Evolutionary conservation across 2,329 filamentous ascomycete species (phyloP).

Genomic region (Orbilia quercus): DNA sequence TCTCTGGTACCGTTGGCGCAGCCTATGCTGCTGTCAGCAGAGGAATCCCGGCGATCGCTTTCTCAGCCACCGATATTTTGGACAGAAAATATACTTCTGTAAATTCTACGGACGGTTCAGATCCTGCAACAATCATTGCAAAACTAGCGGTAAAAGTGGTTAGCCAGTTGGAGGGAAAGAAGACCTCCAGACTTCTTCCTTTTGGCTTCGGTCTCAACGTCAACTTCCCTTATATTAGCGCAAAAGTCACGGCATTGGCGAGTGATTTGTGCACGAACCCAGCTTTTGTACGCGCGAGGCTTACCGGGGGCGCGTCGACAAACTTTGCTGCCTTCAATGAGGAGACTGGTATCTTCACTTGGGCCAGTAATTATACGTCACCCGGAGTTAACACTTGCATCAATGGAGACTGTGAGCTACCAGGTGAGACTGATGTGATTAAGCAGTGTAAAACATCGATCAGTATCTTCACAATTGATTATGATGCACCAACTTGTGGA

Average conservation of each 20-base stretch:
- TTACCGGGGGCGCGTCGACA: slow-evolving; percentile 67
- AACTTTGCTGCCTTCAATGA: slow-evolving; percentile 66
- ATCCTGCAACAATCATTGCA: slow-evolving; percentile 65
- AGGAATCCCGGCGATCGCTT: slow-evolving; percentile 67
- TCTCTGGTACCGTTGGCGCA: slow-evolving; percentile 68
- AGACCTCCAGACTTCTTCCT: slow-evolving; percentile 63
- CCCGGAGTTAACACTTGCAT: slow-evolving; percentile 67
- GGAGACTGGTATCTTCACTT: slow-evolving; percentile 65
- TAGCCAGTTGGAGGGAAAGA: slow-evolving; percentile 64
- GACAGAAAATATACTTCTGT: slow-evolving; percentile 65
- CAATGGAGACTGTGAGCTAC: slow-evolving; percentile 68
- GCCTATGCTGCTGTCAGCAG: slow-evolving; percentile 68
- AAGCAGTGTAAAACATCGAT: slow-evolving; percentile 65
- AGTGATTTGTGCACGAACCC: slow-evolving; percentile 62
- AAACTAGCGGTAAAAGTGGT: slow-evolving; percentile 65
- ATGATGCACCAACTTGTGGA: slow-evolving; percentile 64
- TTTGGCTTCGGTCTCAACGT: slow-evolving; percentile 68
- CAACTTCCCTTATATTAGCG: slow-evolving; percentile 66
- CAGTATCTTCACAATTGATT: slow-evolving; percentile 67
- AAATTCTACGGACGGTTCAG: slow-evolving; percentile 62
- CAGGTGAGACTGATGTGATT: slow-evolving; percentile 67
- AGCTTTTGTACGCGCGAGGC: slow-evolving; percentile 65
- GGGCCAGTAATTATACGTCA: slow-evolving; percentile 63
- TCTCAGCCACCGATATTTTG: slow-evolving; percentile 65
- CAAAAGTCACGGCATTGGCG: slow-evolving; percentile 55